Conservation (phyloP, 257 asterid genomes). For the Plantago ovata region DNA sequence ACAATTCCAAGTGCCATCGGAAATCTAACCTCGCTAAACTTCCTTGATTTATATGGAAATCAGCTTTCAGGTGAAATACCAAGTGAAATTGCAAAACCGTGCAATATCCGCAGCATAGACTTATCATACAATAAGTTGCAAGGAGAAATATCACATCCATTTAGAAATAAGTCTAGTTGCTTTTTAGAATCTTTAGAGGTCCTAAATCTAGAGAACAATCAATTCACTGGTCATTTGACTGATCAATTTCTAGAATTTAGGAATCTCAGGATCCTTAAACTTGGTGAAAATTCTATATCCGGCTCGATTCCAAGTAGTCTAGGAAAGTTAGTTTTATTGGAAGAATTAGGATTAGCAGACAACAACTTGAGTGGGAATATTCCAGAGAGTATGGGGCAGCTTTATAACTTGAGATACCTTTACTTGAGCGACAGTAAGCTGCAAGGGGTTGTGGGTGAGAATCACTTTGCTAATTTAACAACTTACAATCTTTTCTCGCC, state of each 20-base stretch:
- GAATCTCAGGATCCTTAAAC: too few species aligned
- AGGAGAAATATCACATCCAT: constrained; percentile 22
- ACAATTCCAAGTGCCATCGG: constrained; percentile 26
- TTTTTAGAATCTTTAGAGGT: constrained; percentile 9
- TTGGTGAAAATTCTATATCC: too few species aligned
- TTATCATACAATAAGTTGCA: constrained; percentile 18
- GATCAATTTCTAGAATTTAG: too few species aligned
- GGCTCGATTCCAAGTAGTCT: constrained; percentile 30
- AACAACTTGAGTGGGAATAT: constrained; percentile 39
- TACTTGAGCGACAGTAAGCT: neutral
- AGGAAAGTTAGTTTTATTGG: constrained; percentile 21
- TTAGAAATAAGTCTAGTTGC: constrained; percentile 27
- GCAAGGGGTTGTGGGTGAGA: constrained; percentile 32
- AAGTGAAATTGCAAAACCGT: constrained; percentile 14
- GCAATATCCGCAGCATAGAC: constrained; percentile 9
- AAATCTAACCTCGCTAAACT: too few species aligned
- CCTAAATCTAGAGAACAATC: neutral
- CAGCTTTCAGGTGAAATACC: too few species aligned
- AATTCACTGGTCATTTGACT: constrained; percentile 29
- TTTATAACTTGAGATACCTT: constrained; percentile 2
- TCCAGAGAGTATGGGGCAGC: constrained; percentile 32
- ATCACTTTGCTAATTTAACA: constrained; percentile 31
- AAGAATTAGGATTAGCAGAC: neutral
- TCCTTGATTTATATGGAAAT: too few species aligned
- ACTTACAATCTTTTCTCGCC: neutral